Evolutionary conservation across 345 rosid genomes (phyloP).

Genomic region (Turnera subulata): DNA sequence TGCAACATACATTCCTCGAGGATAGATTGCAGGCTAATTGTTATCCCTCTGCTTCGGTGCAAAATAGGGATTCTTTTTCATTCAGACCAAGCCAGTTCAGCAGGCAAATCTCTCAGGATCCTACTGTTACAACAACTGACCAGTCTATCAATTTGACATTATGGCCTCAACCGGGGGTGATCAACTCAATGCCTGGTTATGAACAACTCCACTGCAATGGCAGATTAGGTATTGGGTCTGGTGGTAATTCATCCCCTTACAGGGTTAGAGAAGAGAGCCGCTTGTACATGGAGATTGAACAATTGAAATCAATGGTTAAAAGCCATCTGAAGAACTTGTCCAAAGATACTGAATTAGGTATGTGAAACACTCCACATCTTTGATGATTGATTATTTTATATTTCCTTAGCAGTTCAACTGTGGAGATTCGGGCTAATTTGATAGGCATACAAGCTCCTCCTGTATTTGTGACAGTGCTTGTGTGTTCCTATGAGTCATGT

Average conservation of each 20-base stretch:
- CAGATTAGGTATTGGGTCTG: conserved; percentile 39
- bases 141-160: conserved; percentile 40
- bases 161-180: conserved; percentile 45
- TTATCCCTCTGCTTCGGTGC: conserved; percentile 38
- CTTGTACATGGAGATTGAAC: conserved; percentile 47
- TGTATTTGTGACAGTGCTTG: no score
- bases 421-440: background rate
- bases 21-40: conserved; percentile 37
- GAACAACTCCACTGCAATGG: conserved; percentile 41
- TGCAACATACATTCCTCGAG: conserved; percentile 30
- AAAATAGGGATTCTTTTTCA: conserved; percentile 35
- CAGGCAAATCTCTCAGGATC: conserved; percentile 38
- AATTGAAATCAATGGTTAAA: conserved; percentile 65
- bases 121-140: conserved; percentile 21
- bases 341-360: conserved; percentile 60
- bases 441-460: no score
- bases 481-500: no score
- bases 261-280: conserved; percentile 35
- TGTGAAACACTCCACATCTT: conserved; percentile 9
- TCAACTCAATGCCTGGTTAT: conserved; percentile 28
- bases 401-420: background rate
- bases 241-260: conserved; percentile 24
- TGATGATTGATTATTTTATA: background rate
- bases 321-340: conserved; percentile 70
- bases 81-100: conserved; percentile 38